Conservation (phyloP, 306 rosid species). For the Canavalia gladiata region DNA sequence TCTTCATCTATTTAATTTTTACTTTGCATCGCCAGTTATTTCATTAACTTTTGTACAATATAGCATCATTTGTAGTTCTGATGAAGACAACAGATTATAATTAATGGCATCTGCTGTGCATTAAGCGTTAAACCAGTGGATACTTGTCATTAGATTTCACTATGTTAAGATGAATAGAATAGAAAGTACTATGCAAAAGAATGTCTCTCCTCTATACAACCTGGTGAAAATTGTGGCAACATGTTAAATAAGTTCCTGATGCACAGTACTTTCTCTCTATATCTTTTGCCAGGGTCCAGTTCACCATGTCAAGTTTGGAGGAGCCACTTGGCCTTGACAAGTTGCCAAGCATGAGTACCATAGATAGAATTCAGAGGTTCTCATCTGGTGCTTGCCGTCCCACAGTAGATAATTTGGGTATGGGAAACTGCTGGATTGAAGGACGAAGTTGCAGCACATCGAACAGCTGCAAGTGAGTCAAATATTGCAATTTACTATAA, state of each 20-base stretch:
- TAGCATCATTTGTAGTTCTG: neutral
- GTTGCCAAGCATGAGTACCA: constrained; percentile 85
- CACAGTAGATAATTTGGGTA: constrained; percentile 64
- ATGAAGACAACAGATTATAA: neutral
- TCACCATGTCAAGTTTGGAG: constrained; percentile 91
- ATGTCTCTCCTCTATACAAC: neutral
- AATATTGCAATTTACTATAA: constrained; percentile 11
- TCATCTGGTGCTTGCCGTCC: constrained; percentile 88
- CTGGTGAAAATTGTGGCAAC: constrained; percentile 8
- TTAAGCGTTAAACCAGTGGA: neutral
- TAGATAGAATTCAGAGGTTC: constrained; percentile 80
- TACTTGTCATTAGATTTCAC: constrained; percentile 32
- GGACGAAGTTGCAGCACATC: constrained; percentile 89
- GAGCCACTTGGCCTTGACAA: constrained; percentile 93
- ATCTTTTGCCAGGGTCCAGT: constrained; percentile 51
- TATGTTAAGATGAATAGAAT: neutral
- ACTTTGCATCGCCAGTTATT: neutral
- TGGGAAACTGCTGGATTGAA: constrained; percentile 82
- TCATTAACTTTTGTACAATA: neutral
- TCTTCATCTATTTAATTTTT: constrained; percentile 11
- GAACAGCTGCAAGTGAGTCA: constrained; percentile 70
- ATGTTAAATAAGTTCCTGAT: neutral
- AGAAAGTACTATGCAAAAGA: neutral
- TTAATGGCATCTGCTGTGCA: constrained; percentile 9
- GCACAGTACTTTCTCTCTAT: constrained; percentile 38